Base-by-base conservation (phyloP, 495 filamentous ascomycete genomes). In the Penicillium turbatum region DNA sequence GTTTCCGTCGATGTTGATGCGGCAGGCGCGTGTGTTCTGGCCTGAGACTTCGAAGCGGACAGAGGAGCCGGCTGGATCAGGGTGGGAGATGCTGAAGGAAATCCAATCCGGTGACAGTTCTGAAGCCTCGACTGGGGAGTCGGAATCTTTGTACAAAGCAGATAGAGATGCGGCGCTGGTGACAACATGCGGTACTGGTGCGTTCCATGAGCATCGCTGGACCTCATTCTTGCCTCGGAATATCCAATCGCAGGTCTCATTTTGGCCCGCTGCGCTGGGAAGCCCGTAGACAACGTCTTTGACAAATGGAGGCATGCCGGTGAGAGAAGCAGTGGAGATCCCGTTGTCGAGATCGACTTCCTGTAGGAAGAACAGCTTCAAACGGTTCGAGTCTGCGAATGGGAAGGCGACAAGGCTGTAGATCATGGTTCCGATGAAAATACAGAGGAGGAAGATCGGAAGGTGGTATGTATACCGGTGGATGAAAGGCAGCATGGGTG, bases 331-430 rank as follows among this genome's bases (percentile, higher is more conserved):
- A 26, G 68, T 73, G 52, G 87, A 90, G 6, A 74, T 68, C 11
- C 86, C 86, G 6, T 75, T 84, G 59, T 90, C 87, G 17, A 95
- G 80, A 59, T 96, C 82, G 43, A 96, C 76, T 6, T 81, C 80
- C 62, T 98, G 92, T 7, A 86, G 67, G 72, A 97, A 97, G 70
- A 85, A 95, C 37, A 91, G 70, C 63, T 97, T 97, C 59, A 96
- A 79, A 41, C 91, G 80, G 58, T 81, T 87, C 36, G 82, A 74
- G 27, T 77, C 73, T 1, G 89, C 90, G 73, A 97, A 97, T 1
- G 93, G 93, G 69, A 96, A 96, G 6, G 88, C 92, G 19, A 77
- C 70, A 10, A 96, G 81, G 65, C 93, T 96, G 75, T 95, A 97
- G 60, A 92, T 82, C 29, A 92, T 67, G 11, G 91, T 96, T 26